phyloP scores from a whole-genome alignment of 352 stramenopile genomes.

The Globisporangium splendens region DNA sequence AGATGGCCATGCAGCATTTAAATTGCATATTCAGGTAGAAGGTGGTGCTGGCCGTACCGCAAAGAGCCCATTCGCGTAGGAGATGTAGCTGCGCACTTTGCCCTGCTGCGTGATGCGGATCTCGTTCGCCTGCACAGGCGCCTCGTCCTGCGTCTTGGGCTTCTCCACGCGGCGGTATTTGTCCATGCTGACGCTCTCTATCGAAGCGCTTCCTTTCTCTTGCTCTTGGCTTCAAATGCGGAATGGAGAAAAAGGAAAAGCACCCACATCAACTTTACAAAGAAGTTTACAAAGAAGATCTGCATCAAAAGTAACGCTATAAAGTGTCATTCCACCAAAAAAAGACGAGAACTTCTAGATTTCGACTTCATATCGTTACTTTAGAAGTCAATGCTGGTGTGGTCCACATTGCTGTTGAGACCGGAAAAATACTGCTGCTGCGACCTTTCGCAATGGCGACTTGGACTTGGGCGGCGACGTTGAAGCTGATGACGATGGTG shows the following conservation, averaged over 20 bases:
- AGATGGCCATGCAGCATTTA: neutral
- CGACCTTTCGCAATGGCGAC: neutral
- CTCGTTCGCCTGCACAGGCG: conserved; percentile 56
- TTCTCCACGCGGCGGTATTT: conserved; percentile 84
- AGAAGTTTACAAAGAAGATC: conserved; percentile 30
- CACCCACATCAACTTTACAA: neutral
- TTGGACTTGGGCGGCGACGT: neutral
- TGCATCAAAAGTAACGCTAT: conserved; percentile 23
- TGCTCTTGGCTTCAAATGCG: conserved; percentile 5
- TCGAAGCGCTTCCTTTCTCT: neutral
- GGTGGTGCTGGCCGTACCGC: conserved; percentile 24
- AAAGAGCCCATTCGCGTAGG: conserved; percentile 74
- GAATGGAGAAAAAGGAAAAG: neutral
- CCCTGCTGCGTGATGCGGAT: conserved; percentile 83
- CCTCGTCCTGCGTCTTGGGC: conserved; percentile 40
- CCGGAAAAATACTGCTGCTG: neutral
- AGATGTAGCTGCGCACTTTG: conserved; percentile 80
- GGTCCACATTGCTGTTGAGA: neutral
- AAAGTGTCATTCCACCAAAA: conserved; percentile 16
- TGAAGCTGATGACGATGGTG: neutral
- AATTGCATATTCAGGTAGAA: too few relatives aligned
- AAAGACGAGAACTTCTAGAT: conserved; percentile 1
- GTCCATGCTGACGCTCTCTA: conserved; percentile 42
- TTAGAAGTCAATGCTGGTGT: neutral
- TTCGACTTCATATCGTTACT: conserved; percentile 1